Evolutionary conservation across 2,329 filamentous ascomycete species (phyloP), one percentile per base, ranked within the genome.

Genomic region (Didymella segeticola): DNA sequence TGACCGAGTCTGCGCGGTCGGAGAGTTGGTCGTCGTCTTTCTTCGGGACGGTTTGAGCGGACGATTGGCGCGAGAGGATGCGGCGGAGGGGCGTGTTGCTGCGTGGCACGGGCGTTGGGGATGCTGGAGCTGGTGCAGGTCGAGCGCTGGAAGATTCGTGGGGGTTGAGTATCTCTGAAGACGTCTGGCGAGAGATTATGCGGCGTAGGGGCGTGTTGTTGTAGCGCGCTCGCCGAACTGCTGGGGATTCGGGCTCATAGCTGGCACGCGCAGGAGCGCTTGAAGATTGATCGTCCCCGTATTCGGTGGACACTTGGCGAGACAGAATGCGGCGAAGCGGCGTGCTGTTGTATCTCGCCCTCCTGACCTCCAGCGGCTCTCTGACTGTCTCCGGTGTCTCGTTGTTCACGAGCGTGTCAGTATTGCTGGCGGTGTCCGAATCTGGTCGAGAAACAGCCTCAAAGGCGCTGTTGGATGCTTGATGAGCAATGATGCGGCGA

Each of bases 201-300:
- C 50, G 50, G 3, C 50, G 43, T 19, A 53, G 50, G 12, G 50
- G 50, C 4, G 50, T 53, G 25, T 53, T 22, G 37, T 48, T 53
- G 38, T 33, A 53, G n/a, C 43, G 37, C 5, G 30, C 33, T 34
- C 19, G 43, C 9, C 43, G 6, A 3, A 23, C 20, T 15, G 38
- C 31, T 11, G 20, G 20, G 0, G 50, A 12, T n/a, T 48, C 43
- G 2, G 38, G 30, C 20, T 27, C 19, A 10, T 26, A 19, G 8
- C 2, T 12, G 4, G 17, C 10, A 6, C 3, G 6, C n/a, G 14
- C 5, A 14, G n/a, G 4, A 7, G n/a, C 8, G 3, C 14, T 19
- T 5, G n/a, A 8, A 1, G 6, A 5, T 1, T 4, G 1, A 1
- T 25, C 19, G 1, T 3, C 4, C 12, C 14, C 19, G 15, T 3